Evolutionary conservation across 257 asterid genomes (phyloP).

Genomic region (Nicotiana obtusifolia): DNA sequence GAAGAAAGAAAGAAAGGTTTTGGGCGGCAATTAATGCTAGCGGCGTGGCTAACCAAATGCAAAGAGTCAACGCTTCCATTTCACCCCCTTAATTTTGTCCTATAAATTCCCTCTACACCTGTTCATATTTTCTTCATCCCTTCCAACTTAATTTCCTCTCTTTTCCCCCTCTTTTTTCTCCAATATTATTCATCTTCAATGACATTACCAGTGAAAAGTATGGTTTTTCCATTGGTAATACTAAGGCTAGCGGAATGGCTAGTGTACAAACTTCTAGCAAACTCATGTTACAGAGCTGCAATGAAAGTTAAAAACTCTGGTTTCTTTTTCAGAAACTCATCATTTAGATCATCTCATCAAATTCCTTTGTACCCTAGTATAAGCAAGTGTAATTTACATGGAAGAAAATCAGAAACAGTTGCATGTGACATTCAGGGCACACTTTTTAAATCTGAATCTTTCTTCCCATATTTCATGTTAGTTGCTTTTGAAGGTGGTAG

Average conservation of each 20-base stretch:
- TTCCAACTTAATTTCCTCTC: neutral
- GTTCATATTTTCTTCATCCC: conserved; percentile 24
- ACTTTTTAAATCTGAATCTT: conserved; percentile 44
- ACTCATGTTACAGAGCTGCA: conserved; percentile 58
- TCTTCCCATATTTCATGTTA: conserved; percentile 91
- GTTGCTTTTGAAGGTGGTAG: conserved; percentile 92
- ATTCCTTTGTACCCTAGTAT: conserved; percentile 31
- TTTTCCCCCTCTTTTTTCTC: neutral
- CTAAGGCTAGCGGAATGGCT: conserved; percentile 49
- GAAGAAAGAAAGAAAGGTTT: neutral
- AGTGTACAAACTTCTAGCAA: conserved; percentile 53
- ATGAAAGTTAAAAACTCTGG: conserved; percentile 49
- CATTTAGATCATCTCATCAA: conserved; percentile 21
- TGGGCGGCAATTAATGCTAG: conserved; percentile 49
- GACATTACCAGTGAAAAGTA: conserved; percentile 30
- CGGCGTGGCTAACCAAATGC: conserved; percentile 45
- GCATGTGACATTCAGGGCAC: conserved; percentile 56
- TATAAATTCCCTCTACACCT: conserved; percentile 48
- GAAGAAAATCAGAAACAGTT: conserved; percentile 39
- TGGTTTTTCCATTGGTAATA: conserved; percentile 60
- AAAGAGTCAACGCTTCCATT: conserved; percentile 13
- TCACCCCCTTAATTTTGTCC: neutral
- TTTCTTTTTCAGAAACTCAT: conserved; percentile 29
- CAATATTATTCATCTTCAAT: neutral
- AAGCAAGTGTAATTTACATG: conserved; percentile 28